These are phyloP conservation scores for Neobulgaria alba DNA, from an alignment of 2,329 filamentous ascomycete genomes.

Conservation along the genomic window DNA sequence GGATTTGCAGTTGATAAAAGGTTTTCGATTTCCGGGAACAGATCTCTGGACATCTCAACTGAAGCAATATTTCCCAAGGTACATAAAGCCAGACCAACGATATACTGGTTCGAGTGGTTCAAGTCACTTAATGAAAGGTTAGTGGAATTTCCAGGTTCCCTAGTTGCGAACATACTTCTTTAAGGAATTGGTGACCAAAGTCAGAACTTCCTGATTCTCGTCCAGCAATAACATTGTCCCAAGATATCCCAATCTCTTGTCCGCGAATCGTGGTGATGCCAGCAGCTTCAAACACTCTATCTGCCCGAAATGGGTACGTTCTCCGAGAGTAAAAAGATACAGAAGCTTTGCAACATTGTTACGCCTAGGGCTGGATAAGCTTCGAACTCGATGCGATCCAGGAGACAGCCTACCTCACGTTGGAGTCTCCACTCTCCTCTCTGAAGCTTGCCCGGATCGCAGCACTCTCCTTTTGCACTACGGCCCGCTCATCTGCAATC, in stretches of 20 bases:
- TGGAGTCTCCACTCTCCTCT: conserved; percentile 90
- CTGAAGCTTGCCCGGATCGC: conserved; percentile 95
- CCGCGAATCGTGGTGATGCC: conserved; percentile 92
- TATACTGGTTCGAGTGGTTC: conserved; percentile 95
- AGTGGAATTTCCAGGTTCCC: neutral
- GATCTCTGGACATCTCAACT: conserved; percentile 93
- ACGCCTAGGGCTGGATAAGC: conserved; percentile 48
- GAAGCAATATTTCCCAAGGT: conserved; percentile 97
- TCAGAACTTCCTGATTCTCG: conserved; percentile 97
- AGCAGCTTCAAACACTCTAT: conserved; percentile 98
- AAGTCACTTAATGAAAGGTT: conserved; percentile 59
- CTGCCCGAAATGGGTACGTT: conserved; percentile 96
- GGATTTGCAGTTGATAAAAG: conserved; percentile 89
- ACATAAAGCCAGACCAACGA: conserved; percentile 91
- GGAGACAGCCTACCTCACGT: conserved; percentile 60
- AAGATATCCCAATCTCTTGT: conserved; percentile 92
- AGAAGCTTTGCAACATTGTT: conserved; percentile 99
- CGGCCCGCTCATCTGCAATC: conserved; percentile 94
- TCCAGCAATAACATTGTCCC: conserved; percentile 94
- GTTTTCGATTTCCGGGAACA: conserved; percentile 92
- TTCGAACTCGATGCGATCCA: conserved; percentile 1
- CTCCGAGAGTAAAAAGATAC: conserved; percentile 95
- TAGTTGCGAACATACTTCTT: conserved; percentile 65
- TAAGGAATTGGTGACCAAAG: conserved; percentile 91
- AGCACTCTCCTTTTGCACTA: conserved; percentile 98